phyloP scores from a whole-genome alignment of 2,329 filamentous ascomycete genomes.

The Pseudocercospora macadamiae region DNA sequence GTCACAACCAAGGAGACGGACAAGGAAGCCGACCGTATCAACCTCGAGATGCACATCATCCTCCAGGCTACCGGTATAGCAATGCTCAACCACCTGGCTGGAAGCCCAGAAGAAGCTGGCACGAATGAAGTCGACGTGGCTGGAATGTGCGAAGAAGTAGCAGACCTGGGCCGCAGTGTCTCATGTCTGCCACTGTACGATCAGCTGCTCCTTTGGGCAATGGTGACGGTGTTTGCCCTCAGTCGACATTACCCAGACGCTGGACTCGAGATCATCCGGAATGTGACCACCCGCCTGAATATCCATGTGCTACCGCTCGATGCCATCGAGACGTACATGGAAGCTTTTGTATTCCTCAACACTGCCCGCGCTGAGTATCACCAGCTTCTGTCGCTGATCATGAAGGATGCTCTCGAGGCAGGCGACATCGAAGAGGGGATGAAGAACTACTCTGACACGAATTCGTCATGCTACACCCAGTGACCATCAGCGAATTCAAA shows the following conservation, averaged over 20 bases:
- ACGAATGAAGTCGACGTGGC: conserved; percentile 16
- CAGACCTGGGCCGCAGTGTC: conserved; percentile 17
- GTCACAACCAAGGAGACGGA: conserved; percentile 7
- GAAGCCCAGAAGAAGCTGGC: conserved; percentile 7
- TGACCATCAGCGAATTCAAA: not conserved
- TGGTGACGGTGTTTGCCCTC: conserved; percentile 21
- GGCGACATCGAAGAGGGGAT: not conserved
- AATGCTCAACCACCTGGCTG: conserved; percentile 17
- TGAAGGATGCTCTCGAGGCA: not conserved
- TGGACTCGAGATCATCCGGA: conserved; percentile 12
- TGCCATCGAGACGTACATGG: conserved; percentile 13
- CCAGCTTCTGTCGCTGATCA: conserved; percentile 8
- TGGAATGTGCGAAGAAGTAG: conserved; percentile 19
- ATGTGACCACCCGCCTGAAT: conserved; percentile 5
- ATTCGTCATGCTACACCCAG: conserved; percentile 1
- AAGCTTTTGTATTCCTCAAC: conserved; percentile 19
- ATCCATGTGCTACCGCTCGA: conserved; percentile 4
- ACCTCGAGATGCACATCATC: conserved; percentile 21
- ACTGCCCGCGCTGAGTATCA: conserved; percentile 17
- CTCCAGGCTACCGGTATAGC: conserved; percentile 20
- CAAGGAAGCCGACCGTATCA: conserved; percentile 19
- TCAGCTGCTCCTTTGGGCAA: conserved; percentile 18
- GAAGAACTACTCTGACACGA: not conserved
- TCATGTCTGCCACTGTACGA: conserved; percentile 15
- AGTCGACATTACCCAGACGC: conserved; percentile 8